Conservation (phyloP, 1,284 basidiomycete genomes). For the Cryptococcus floricola region DNA sequence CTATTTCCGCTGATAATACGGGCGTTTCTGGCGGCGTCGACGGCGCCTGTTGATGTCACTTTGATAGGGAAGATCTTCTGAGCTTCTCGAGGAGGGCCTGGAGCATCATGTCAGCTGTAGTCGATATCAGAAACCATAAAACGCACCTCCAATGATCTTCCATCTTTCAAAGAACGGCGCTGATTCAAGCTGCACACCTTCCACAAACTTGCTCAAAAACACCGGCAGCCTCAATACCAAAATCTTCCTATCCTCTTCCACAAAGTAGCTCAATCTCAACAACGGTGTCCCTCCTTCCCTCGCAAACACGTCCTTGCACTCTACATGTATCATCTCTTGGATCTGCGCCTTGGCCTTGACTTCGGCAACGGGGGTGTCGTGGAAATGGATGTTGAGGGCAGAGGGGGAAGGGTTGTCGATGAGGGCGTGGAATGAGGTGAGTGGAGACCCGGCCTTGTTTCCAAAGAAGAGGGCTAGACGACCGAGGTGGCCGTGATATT, state of each 20-base stretch:
- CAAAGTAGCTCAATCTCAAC: conserved; percentile 85
- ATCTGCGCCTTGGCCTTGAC: conserved; percentile 80
- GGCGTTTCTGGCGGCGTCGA: conserved; percentile 69
- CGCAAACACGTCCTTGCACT: conserved; percentile 84
- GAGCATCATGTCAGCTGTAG: neutral
- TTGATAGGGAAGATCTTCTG: conserved; percentile 81
- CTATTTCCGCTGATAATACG: conserved; percentile 73
- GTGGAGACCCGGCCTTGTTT: conserved; percentile 83
- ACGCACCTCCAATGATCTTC: conserved; percentile 85
- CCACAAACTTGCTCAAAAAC: conserved; percentile 85
- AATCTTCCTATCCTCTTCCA: conserved; percentile 67
- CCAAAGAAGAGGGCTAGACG: conserved; percentile 91
- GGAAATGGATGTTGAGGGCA: conserved; percentile 75
- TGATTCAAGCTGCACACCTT: conserved; percentile 77
- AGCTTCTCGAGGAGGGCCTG: conserved; percentile 74
- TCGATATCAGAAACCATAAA: neutral
- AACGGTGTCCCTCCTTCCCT: conserved; percentile 59
- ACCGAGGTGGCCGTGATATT: conserved; percentile 88
- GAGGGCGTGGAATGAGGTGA: conserved; percentile 83
- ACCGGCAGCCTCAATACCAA: conserved; percentile 81
- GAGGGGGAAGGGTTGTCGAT: conserved; percentile 70
- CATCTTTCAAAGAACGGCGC: conserved; percentile 95
- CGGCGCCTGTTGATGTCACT: conserved; percentile 62
- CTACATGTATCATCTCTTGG: conserved; percentile 87
- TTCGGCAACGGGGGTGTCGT: conserved; percentile 72